These are phyloP conservation scores for Phytophthora constricta DNA, from an alignment of 352 stramenopile genomes.

Conservation along the genomic window DNA sequence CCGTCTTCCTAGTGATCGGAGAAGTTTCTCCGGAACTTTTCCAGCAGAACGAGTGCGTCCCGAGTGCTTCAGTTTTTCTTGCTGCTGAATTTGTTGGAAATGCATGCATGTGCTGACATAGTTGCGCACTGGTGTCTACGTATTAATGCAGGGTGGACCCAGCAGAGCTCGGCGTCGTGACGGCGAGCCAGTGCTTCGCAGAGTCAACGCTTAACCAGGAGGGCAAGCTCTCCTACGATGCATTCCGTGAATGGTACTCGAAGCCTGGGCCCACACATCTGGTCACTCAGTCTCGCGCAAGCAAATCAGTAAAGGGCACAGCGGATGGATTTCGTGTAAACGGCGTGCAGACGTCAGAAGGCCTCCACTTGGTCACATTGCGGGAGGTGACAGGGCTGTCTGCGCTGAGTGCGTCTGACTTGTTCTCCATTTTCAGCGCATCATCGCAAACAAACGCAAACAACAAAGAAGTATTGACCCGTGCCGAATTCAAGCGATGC, in stretches of 20 bases:
- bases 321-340: conserved; percentile 12
- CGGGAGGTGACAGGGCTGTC: conserved; percentile 64
- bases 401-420: conserved; percentile 56
- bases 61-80: conserved; percentile 1
- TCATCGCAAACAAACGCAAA: conserved; percentile 24
- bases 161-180: conserved; percentile 69
- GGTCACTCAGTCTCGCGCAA: conserved; percentile 20
- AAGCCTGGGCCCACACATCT: conserved; percentile 64
- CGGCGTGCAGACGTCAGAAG: conserved; percentile 18
- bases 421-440: conserved; percentile 65
- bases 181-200: conserved; percentile 75
- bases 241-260: conserved; percentile 83
- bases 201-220: conserved; percentile 69
- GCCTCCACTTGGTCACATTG: conserved; percentile 38
- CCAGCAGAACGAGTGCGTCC: conserved; percentile 64
- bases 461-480: conserved; percentile 45
- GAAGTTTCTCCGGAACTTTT: conserved; percentile 76
- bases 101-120: background rate
- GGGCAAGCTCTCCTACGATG: conserved; percentile 77
- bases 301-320: background rate
- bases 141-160: conserved; percentile 56
- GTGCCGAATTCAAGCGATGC: conserved; percentile 71
- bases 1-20: conserved; percentile 84
- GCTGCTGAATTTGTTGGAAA: background rate
- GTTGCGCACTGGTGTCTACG: background rate